A percentile compares a stretch with the other conserved stretches of the same genome.
phyloP scores from a whole-genome alignment of 495 filamentous ascomycete genomes.

The Aspergillus egyptiacus region DNA sequence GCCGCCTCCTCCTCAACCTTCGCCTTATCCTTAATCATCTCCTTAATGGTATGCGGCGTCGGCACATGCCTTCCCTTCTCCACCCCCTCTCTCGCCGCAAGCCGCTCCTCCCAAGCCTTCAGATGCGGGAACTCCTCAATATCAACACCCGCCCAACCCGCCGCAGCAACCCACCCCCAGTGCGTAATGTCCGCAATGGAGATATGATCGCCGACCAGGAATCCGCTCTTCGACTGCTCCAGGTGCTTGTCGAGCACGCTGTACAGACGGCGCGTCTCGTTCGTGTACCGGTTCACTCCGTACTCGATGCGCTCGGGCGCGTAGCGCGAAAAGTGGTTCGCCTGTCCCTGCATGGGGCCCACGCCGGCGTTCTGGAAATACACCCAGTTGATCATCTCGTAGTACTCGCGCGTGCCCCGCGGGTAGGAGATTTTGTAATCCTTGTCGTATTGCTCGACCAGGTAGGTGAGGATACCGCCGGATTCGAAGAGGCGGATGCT shows the following conservation, averaged over 20 bases:
- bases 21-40: constrained; percentile 48
- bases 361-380: constrained; percentile 70
- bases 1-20: constrained; percentile 49
- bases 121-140: constrained; percentile 73
- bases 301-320: constrained; percentile 85
- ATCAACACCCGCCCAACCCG: constrained; percentile 67
- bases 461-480: constrained; percentile 81
- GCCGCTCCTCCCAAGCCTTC: constrained; percentile 66
- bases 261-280: constrained; percentile 78
- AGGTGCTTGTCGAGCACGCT: constrained; percentile 72
- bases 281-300: constrained; percentile 74
- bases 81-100: constrained; percentile 60
- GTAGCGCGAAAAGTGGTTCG: constrained; percentile 85
- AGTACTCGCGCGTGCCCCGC: constrained; percentile 64
- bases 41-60: constrained; percentile 56
- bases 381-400: constrained; percentile 75
- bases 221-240: constrained; percentile 54
- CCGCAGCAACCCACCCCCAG: constrained; percentile 65
- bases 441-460: constrained; percentile 72
- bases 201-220: constrained; percentile 70
- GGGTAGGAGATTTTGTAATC: constrained; percentile 84
- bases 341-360: constrained; percentile 90
- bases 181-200: constrained; percentile 82
- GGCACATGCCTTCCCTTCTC: constrained; percentile 81
- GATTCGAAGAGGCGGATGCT: constrained; percentile 75